Evolutionary conservation across 345 rosid species (phyloP).

Genomic region (Zanthoxylum bungeanum): DNA sequence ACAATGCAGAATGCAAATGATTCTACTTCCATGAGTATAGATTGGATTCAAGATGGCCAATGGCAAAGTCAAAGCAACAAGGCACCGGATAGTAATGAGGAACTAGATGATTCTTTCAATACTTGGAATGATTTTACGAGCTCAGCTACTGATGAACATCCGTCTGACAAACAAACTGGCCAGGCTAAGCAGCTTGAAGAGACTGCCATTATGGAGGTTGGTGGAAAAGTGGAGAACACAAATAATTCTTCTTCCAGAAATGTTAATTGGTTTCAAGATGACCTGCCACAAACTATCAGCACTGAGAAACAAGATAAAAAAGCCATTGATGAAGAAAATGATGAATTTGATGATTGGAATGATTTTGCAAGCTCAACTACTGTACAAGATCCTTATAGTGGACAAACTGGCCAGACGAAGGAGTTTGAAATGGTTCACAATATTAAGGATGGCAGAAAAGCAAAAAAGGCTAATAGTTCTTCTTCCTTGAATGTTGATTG

Average conservation of each 20-base stretch:
- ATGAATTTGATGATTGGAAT: slow-evolving; percentile 57
- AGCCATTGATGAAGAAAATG: slow-evolving; percentile 38
- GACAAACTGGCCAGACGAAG: slow-evolving; percentile 29
- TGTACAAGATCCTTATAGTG: slow-evolving; percentile 29
- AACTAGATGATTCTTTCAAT: slow-evolving; percentile 45
- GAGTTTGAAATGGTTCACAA: slow-evolving; percentile 15
- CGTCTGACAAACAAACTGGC: slow-evolving; percentile 13
- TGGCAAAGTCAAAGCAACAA: slow-evolving; percentile 29
- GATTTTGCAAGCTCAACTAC: slow-evolving; percentile 65
- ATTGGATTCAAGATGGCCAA: slow-evolving; percentile 31
- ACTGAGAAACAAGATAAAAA: slow-evolving; percentile 24
- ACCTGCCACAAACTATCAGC: slow-evolving; percentile 35
- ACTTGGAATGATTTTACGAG: slow-evolving; percentile 72
- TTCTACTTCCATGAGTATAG: slow-evolving; percentile 7
- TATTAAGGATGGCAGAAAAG: slow-evolving; percentile 11
- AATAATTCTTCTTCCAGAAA: background rate
- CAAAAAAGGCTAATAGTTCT: slow-evolving; percentile 14
- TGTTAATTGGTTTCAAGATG: slow-evolving; percentile 24
- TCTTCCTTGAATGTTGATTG: slow-evolving; percentile 15
- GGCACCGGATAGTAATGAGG: slow-evolving; percentile 26
- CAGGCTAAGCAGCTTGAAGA: background rate
- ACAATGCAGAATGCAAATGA: slow-evolving; percentile 12
- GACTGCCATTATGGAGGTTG: background rate
- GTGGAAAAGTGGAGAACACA: slow-evolving; percentile 6
- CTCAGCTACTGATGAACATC: slow-evolving; percentile 40